Percentiles rank a stretch among this genome's conserved stretches.
phyloP scores from a whole-genome alignment of 805 yeast genomes.

The Zygosaccharomyces lentus region DNA sequence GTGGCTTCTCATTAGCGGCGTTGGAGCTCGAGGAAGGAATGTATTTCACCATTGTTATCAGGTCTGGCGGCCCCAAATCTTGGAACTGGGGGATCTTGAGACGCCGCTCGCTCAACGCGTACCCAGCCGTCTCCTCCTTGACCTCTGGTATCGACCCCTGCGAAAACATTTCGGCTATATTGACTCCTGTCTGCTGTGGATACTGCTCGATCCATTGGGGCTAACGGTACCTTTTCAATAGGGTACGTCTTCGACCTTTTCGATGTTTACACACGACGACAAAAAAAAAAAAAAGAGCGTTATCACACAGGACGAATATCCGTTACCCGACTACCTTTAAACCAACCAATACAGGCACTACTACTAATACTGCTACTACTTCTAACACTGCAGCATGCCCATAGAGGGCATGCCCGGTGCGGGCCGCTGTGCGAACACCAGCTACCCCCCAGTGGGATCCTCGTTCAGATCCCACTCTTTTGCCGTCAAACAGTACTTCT shows the following conservation, averaged over 20 bases:
- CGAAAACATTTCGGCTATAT: constrained; percentile 32
- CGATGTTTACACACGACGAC: background rate
- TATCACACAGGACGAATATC: background rate
- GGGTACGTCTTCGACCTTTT: background rate
- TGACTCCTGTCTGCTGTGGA: background rate
- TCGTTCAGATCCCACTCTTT: constrained; percentile 28
- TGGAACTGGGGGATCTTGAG: constrained; percentile 51
- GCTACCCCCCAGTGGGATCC: constrained; percentile 7
- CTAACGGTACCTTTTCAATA: background rate
- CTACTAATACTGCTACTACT: background rate
- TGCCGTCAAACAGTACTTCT: constrained; percentile 89
- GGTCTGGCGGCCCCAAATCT: constrained; percentile 72
- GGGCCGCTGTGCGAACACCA: background rate
- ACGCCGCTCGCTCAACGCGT: constrained; percentile 61
- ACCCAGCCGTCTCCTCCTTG: constrained; percentile 53
- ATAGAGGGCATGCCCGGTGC: too few relatives aligned
- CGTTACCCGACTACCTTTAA: background rate
- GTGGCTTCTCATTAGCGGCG: constrained; percentile 6
- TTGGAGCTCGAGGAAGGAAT: constrained; percentile 22
- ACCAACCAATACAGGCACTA: background rate
- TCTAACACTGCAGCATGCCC: too few relatives aligned
- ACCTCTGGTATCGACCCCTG: constrained; percentile 67
- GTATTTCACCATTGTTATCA: constrained; percentile 41
- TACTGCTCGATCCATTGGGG: background rate
- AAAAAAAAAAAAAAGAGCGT: background rate